These are phyloP conservation scores for Suillus tomentosus DNA, from an alignment of 768 basidiomycete species.

Conservation along the genomic window DNA sequence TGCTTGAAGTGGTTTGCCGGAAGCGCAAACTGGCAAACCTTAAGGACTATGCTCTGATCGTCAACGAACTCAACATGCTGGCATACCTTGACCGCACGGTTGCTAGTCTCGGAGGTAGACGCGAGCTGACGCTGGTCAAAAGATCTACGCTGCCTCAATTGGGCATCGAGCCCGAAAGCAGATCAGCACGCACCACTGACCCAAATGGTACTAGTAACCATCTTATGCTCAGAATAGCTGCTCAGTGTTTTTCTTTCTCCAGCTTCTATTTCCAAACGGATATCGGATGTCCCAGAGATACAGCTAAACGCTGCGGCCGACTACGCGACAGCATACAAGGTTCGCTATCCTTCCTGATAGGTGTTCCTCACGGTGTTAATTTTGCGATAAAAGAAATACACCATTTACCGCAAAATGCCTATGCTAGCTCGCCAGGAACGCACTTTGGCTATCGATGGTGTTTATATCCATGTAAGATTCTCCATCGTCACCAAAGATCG, in stretches of 20 bases:
- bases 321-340: slow-evolving; percentile 86
- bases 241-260: slow-evolving; percentile 6
- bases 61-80: slow-evolving; percentile 62
- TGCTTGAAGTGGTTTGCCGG: slow-evolving; percentile 80
- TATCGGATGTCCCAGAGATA: slow-evolving; percentile 65
- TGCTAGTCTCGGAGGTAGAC: slow-evolving; percentile 88
- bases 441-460: slow-evolving; percentile 91
- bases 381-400: slow-evolving; percentile 65
- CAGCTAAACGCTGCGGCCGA: slow-evolving; percentile 68
- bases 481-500: background rate
- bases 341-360: slow-evolving; percentile 26
- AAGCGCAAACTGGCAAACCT: slow-evolving; percentile 66
- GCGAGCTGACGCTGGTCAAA: slow-evolving; percentile 81
- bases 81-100: slow-evolving; percentile 95
- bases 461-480: slow-evolving; percentile 78
- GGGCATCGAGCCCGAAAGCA: slow-evolving; percentile 67
- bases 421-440: slow-evolving; percentile 93
- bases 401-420: slow-evolving; percentile 91
- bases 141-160: slow-evolving; percentile 72
- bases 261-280: slow-evolving; percentile 94
- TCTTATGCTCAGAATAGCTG: slow-evolving; percentile 1
- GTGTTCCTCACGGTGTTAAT: background rate
- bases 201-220: slow-evolving; percentile 68
- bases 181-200: slow-evolving; percentile 76
- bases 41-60: slow-evolving; percentile 81